Percentiles rank a stretch among this genome's conserved stretches.
phyloP scores from a whole-genome alignment of 78 protist genomes.

The Planoprotostelium fungivorum region DNA sequence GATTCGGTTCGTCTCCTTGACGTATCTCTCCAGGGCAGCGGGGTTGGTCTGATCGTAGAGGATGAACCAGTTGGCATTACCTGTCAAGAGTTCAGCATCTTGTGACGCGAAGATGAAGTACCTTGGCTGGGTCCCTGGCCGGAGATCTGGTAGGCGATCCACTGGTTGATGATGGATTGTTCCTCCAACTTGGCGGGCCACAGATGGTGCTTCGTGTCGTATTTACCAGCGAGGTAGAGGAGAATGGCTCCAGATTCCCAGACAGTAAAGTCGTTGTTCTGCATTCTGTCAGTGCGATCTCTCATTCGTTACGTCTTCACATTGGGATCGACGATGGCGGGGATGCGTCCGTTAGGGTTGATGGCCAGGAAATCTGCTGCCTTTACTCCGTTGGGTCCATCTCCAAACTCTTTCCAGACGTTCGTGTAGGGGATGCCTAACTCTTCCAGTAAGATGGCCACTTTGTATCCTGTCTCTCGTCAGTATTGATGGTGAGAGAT shows the following conservation, averaged over 20 bases:
- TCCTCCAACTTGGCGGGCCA: not conserved
- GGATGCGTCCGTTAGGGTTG: not conserved
- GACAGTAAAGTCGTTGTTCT: not conserved
- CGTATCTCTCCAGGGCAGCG: not conserved
- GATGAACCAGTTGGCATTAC: not conserved
- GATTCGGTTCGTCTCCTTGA: not conserved
- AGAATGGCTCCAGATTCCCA: not conserved
- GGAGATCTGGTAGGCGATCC: not conserved
- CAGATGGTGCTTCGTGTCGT: not conserved
- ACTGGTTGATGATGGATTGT: not conserved
- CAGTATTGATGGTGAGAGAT: not conserved
- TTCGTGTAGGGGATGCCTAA: not conserved
- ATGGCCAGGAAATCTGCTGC: not conserved
- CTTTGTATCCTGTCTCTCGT: not conserved
- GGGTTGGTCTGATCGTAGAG: not conserved
- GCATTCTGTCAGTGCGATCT: not conserved
- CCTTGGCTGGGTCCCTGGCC: not conserved
- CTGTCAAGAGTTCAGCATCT: not conserved
- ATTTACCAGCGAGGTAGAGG: not conserved
- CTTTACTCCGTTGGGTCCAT: not conserved
- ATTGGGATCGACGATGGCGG: slow-evolving; percentile 1
- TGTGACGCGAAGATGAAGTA: not conserved
- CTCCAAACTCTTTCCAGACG: not conserved
- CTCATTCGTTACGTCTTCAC: not conserved
- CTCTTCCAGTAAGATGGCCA: not conserved